These are phyloP conservation scores for Leptographium galeiforme DNA, from an alignment of 2,329 filamentous ascomycete species.

Conservation along the genomic window DNA sequence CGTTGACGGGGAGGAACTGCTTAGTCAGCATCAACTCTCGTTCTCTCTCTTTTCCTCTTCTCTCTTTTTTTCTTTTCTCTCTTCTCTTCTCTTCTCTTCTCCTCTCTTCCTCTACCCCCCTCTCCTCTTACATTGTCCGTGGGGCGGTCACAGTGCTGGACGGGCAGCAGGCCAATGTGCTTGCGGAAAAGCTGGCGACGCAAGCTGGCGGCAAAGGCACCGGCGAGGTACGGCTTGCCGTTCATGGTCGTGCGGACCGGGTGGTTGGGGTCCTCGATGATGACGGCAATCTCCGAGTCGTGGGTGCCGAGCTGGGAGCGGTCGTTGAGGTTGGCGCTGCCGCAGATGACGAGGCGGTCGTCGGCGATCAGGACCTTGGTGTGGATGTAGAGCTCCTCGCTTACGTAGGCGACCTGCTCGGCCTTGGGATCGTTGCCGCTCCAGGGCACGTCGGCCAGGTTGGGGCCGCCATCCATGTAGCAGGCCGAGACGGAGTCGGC, in stretches of 20 bases:
- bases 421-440: constrained; percentile 23
- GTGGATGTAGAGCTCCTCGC: constrained; percentile 49
- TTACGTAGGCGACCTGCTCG: constrained; percentile 48
- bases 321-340: constrained; percentile 47
- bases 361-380: constrained; percentile 69
- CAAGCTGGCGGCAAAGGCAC: constrained; percentile 62
- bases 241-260: constrained; percentile 61
- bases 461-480: constrained; percentile 68
- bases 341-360: constrained; percentile 69
- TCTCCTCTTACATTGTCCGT: constrained; percentile 45
- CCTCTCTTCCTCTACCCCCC: background rate
- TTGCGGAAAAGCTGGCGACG: constrained; percentile 79
- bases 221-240: constrained; percentile 55
- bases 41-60: no score
- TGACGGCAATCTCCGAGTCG: constrained; percentile 78
- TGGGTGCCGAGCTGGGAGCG: constrained; percentile 69
- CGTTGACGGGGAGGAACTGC: constrained; percentile 55
- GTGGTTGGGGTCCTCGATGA: constrained; percentile 61
- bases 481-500: constrained; percentile 68
- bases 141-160: constrained; percentile 54
- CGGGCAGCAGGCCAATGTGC: constrained; percentile 67
- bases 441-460: constrained; percentile 37
- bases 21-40: no score
- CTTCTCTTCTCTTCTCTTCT: no score
- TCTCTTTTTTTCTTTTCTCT: background rate